These are phyloP conservation scores for Aspergillus ostianus DNA, from an alignment of 495 filamentous ascomycete genomes.

Conservation along the genomic window DNA sequence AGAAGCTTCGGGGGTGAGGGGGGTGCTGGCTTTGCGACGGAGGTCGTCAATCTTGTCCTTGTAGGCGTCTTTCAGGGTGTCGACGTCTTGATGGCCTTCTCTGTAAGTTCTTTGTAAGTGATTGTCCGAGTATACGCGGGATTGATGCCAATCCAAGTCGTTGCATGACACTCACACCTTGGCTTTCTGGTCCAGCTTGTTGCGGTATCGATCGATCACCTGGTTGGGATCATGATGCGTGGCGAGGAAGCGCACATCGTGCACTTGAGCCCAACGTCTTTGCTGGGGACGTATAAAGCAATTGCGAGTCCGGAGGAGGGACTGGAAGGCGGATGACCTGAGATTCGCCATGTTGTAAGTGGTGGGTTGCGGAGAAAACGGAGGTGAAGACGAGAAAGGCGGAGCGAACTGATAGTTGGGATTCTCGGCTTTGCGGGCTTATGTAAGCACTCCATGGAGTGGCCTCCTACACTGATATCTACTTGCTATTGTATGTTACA, in stretches of 20 bases:
- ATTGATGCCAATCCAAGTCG: not conserved
- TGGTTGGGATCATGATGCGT: conserved; percentile 60
- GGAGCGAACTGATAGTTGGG: not conserved
- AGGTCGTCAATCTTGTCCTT: conserved; percentile 72
- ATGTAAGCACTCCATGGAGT: conserved; percentile 2
- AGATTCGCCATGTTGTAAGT: conserved; percentile 33
- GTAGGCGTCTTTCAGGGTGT: conserved; percentile 78
- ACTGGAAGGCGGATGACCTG: conserved; percentile 32
- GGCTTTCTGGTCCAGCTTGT: conserved; percentile 83
- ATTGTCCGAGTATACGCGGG: not conserved
- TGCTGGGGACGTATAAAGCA: conserved; percentile 49
- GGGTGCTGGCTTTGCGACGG: conserved; percentile 58
- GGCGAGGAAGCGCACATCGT: conserved; percentile 86
- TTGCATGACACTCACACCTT: conserved; percentile 51
- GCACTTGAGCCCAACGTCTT: conserved; percentile 85
- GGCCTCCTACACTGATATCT: no score
- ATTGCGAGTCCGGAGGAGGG: conserved; percentile 27
- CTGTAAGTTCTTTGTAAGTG: conserved; percentile 30
- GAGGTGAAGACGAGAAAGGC: conserved; percentile 3
- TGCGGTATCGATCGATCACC: conserved; percentile 79
- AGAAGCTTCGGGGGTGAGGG: conserved; percentile 46
- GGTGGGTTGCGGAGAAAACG: conserved; percentile 5
- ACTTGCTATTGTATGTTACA: no score
- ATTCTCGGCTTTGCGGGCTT: not conserved
- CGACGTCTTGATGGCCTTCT: conserved; percentile 70